phyloP scores from a whole-genome alignment of 164 flowering plant species.

The Vitis rupestris region DNA sequence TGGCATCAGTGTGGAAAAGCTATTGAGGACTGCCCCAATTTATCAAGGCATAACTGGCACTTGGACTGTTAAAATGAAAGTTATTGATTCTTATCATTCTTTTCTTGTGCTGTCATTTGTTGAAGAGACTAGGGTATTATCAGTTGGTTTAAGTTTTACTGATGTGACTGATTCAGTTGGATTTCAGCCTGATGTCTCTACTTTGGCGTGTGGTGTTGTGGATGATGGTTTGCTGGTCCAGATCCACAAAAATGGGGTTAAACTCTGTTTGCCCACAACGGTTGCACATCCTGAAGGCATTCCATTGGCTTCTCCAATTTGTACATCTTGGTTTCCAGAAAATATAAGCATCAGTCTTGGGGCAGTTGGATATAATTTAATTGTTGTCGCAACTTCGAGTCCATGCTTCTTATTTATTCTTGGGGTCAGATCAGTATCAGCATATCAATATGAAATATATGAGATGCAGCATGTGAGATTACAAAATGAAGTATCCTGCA shows the following conservation, averaged over 20 bases:
- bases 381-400: constrained; percentile 82
- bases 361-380: constrained; percentile 65
- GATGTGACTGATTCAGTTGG: constrained; percentile 97
- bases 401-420: constrained; percentile 76
- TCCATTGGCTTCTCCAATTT: constrained; percentile 61
- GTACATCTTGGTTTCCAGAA: constrained; percentile 73
- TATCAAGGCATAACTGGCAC: constrained; percentile 89
- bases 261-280: constrained; percentile 80
- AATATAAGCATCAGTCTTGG: constrained; percentile 76
- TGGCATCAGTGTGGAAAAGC: constrained; percentile 85
- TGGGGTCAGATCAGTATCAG: constrained; percentile 54
- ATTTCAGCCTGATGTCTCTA: constrained; percentile 79
- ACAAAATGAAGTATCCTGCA: constrained; percentile 83
- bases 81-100: constrained; percentile 64
- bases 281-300: constrained; percentile 76
- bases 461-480: constrained; percentile 68
- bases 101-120: constrained; percentile 94
- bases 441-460: constrained; percentile 62
- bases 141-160: constrained; percentile 85
- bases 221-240: constrained; percentile 79
- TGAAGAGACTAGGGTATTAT: constrained; percentile 92
- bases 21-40: constrained; percentile 71
- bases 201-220: constrained; percentile 89
- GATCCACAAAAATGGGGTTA: constrained; percentile 68
- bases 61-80: constrained; percentile 81